A percentile compares a stretch with the other conserved stretches of the same genome.
Evolutionary conservation across 2,329 filamentous ascomycete species (phyloP).

Genomic region (Fusarium sp.): DNA sequence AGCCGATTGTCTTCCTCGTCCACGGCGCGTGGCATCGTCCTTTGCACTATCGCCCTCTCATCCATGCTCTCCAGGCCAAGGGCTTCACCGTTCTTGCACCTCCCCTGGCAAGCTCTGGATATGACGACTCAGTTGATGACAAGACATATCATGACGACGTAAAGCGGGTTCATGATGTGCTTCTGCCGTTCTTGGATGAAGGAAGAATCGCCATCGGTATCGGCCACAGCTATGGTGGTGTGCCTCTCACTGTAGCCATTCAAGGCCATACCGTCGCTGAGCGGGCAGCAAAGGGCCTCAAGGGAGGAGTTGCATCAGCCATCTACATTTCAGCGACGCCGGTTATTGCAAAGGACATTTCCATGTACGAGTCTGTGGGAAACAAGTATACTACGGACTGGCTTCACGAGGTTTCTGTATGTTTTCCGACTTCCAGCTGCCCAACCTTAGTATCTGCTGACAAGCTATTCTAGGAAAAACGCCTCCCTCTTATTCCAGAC

Average conservation of each 20-base stretch:
- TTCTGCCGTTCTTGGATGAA: conserved; percentile 1
- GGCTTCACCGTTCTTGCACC: conserved; percentile 18
- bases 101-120: conserved; percentile 23
- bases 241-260: conserved; percentile 17
- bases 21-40: conserved; percentile 38
- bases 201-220: conserved; percentile 15
- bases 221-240: conserved; percentile 34
- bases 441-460: not conserved
- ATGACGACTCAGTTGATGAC: conserved; percentile 24
- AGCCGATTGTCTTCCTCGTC: conserved; percentile 21
- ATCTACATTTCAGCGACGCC: conserved; percentile 25
- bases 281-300: not conserved
- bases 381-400: conserved; percentile 1
- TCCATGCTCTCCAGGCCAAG: conserved; percentile 9
- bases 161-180: conserved; percentile 3
- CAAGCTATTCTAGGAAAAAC: not conserved
- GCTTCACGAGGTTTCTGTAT: conserved; percentile 21
- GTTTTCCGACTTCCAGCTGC: not conserved
- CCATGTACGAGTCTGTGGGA: conserved; percentile 24
- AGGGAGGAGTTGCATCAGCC: conserved; percentile 16
- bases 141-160: conserved; percentile 28
- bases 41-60: conserved; percentile 25
- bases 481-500: conserved; percentile 7
- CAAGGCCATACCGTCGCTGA: conserved; percentile 12
- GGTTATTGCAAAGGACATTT: conserved; percentile 16